Percentiles rank a stretch among this genome's conserved stretches.
Conservation (phyloP, 805 yeast species). For the Torulaspora maleeae region DNA sequence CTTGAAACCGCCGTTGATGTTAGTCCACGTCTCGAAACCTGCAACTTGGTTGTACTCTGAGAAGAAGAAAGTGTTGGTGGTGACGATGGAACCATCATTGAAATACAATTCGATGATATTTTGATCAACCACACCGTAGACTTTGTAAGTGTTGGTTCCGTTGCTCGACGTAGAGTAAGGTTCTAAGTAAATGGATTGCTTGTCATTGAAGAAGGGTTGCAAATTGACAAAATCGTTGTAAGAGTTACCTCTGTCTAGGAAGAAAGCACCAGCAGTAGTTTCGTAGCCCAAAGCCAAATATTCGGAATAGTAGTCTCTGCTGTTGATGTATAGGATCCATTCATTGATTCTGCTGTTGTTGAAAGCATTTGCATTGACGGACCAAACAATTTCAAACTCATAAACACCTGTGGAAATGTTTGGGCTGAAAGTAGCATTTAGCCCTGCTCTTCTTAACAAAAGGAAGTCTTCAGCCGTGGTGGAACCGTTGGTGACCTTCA, state of each 20-base stretch:
- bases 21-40: constrained; percentile 1
- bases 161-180: constrained; percentile 15
- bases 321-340: constrained; percentile 20
- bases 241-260: constrained; percentile 29
- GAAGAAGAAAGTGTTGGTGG: constrained; percentile 34
- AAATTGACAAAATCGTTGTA: constrained; percentile 18
- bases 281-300: constrained; percentile 30
- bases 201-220: constrained; percentile 31
- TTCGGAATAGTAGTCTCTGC: constrained; percentile 18
- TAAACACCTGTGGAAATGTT: constrained; percentile 19
- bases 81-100: constrained; percentile 30
- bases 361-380: constrained; percentile 12
- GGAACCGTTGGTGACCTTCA: background rate
- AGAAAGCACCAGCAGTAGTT: constrained; percentile 22
- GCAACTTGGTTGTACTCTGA: constrained; percentile 6
- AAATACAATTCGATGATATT: constrained; percentile 34
- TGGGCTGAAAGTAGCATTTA: background rate
- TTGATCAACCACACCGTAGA: constrained; percentile 32
- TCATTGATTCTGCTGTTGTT: constrained; percentile 14
- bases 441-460: background rate
- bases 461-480: constrained; percentile 3
- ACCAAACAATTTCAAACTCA: constrained; percentile 28
- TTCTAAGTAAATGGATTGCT: constrained; percentile 24
- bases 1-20: constrained; percentile 2
- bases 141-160: constrained; percentile 21